Percentiles rank a stretch among this genome's conserved stretches.
Conservation (phyloP, 441 rosid species). For the Geranium incanum region DNA sequence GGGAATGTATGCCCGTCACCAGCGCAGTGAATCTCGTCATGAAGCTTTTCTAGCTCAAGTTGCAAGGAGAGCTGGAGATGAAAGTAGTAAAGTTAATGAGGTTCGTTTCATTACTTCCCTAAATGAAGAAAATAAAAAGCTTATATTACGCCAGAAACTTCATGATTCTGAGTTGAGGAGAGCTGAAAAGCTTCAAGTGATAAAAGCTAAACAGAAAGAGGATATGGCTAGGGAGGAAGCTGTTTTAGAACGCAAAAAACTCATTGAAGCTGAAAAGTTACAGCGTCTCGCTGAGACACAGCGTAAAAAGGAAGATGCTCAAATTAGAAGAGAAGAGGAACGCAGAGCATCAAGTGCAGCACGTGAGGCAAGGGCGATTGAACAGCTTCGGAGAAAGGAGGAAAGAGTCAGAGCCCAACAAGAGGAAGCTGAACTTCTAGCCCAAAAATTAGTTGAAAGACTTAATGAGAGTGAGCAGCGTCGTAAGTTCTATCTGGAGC, state of each 20-base stretch:
- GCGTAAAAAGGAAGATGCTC: slow-evolving; percentile 79
- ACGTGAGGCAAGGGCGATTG: slow-evolving; percentile 68
- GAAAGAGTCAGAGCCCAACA: slow-evolving; percentile 79
- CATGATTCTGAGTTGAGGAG: slow-evolving; percentile 72
- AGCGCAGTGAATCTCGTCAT: slow-evolving; percentile 67
- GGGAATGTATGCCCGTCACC: slow-evolving; percentile 78
- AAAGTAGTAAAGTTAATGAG: slow-evolving; percentile 80
- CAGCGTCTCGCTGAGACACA: slow-evolving; percentile 79
- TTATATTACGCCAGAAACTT: slow-evolving; percentile 68
- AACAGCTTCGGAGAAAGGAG: slow-evolving; percentile 70
- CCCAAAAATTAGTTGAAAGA: slow-evolving; percentile 69
- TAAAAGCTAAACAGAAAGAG: slow-evolving; percentile 66
- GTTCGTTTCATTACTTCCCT: slow-evolving; percentile 79
- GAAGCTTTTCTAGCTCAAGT: slow-evolving; percentile 80
- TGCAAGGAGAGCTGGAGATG: slow-evolving; percentile 82
- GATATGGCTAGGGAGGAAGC: slow-evolving; percentile 85
- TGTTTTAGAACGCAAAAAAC: slow-evolving; percentile 62
- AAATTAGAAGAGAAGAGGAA: slow-evolving; percentile 79
- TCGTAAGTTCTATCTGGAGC: slow-evolving; percentile 67
- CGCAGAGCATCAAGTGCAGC: slow-evolving; percentile 79
- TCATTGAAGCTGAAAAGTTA: slow-evolving; percentile 74
- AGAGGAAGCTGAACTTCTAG: slow-evolving; percentile 80
- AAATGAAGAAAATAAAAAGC: slow-evolving; percentile 78
- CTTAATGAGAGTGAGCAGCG: slow-evolving; percentile 78
- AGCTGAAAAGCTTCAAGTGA: slow-evolving; percentile 67